These are phyloP conservation scores for Micromonas pusilla DNA, from an alignment of 139 green algal genomes.

Conservation along the genomic window DNA sequence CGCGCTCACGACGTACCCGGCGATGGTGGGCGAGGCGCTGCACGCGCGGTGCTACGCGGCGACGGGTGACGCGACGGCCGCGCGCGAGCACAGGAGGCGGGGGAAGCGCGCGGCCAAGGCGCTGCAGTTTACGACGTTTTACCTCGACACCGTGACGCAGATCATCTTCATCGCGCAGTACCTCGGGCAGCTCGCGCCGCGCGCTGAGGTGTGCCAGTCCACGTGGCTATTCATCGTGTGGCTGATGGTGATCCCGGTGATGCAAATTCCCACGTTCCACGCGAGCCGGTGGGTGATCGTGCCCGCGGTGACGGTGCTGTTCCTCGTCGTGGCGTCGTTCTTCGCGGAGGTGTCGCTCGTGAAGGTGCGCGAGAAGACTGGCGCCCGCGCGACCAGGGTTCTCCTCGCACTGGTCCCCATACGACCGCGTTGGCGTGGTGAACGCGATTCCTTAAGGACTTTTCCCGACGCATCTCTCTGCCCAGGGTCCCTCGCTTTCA, in stretches of 20 bases:
- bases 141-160: slow-evolving; percentile 11
- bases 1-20: neutral
- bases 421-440: too few species aligned
- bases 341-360: neutral
- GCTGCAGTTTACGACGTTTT: slow-evolving; percentile 11
- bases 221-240: neutral
- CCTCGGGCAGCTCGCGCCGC: neutral
- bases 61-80: neutral
- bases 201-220: neutral
- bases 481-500: too few species aligned
- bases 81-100: neutral
- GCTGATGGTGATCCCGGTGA: neutral
- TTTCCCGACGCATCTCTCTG: too few species aligned
- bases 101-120: neutral
- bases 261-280: slow-evolving; percentile 23
- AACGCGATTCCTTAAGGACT: too few species aligned
- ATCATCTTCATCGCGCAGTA: slow-evolving; percentile 20
- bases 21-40: neutral
- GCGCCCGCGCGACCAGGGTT: too few species aligned
- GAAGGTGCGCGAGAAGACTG: too few species aligned
- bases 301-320: neutral
- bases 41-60: neutral
- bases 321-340: neutral
- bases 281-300: neutral
- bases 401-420: too few species aligned